Evolutionary conservation across 2,329 filamentous ascomycete genomes (phyloP), one percentile per base, ranked within the genome.

Genomic region (Achaetomium macrosporum): DNA sequence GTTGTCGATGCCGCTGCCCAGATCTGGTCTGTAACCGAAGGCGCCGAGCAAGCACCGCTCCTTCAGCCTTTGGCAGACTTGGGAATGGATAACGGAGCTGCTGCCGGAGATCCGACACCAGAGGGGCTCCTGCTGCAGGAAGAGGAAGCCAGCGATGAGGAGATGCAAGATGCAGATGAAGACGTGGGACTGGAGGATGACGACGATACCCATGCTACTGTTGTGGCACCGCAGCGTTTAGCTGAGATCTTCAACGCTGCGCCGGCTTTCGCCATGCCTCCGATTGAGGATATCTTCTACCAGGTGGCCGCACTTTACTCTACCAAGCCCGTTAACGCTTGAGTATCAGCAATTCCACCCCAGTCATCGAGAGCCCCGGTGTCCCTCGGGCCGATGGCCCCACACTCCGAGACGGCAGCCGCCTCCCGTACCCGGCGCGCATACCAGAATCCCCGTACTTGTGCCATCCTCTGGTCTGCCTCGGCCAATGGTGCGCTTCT

Each of bases 251-350:
- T 91, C 58, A 84, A 90, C 57, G 75, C 77, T 13, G 82, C 82
- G 2, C 82, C 84, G 2, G 79, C 83, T 3, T 87, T 86, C 64
- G 83, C 85, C 0, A 77, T 86, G 63, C 83, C 85, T 19, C 81
- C 85, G 11, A 79, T 91, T 19, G 82, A 86, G 67, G 87, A 90
- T 57, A 78, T 89, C 71, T 90, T 91, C 65, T 83, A 85, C 67
- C 81, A 83, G 67, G 83, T 92, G 37, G 79, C 85, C 12, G 79
- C 74, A 5, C 65, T 88, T 57, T 82, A 87, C 65, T 77, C 79
- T 1, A 72, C 78, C 55, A 84, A 81, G 66, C 76, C 80, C 3
- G 36, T 56, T 29, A 57, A 52, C 39, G 50, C 53, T 39, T 59
- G 54, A 43, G 31, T 12, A 13, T n/a, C 13, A 43, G 9, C 17